Evolutionary conservation across 306 rosid genomes (phyloP), one percentile per base, ranked within the genome.

Genomic region (Elaeagnus macrophylla): DNA sequence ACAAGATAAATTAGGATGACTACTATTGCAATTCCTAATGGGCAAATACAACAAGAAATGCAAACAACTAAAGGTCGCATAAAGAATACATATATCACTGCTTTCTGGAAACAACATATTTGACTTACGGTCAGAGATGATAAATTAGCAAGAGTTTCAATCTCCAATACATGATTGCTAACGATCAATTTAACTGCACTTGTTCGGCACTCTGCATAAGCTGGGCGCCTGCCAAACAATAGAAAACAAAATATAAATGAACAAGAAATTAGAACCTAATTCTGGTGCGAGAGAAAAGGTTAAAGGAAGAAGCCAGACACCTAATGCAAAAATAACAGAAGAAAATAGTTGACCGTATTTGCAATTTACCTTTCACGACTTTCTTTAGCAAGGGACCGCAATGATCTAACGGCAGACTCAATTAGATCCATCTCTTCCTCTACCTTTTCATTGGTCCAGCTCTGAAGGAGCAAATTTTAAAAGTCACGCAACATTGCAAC

Each of bases 311-410:
- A 10, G 18, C 9, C 6, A 40, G 44, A 14, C 11, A 12, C 56
- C 13, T 39, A 17, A 44, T 35, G 39, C 15, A 45, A 45, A 38
- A 55, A 32, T 6, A 25, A 15, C 9, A 39, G 38, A 4, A 16
- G 15, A 48, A 67, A 57, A 68, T 20, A 39, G 37, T 41, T 37
- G 53, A 25, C 32, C 32, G 4, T 25, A 25, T 25, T 25, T 51
- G 48, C 68, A n/a, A 36, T 66, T 25, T 78, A 86, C 97, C 91
- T 86, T 66, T 86, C 94, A 41, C 91, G 91, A 56, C 76, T 86
- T 81, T 90, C 97, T 70, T 91, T 87, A 56, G 95, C 88, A 54
- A 90, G 80, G 51, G 95, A 84, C 71, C 97, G 75, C 36, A 86
- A 79, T 68, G 91, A 81, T 77, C 72, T 90, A 32, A 83, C 88